Evolutionary conservation across 106 monocot genomes (phyloP), one percentile per base, ranked within the genome.

Genomic region (Dioscorea zingiberensis): DNA sequence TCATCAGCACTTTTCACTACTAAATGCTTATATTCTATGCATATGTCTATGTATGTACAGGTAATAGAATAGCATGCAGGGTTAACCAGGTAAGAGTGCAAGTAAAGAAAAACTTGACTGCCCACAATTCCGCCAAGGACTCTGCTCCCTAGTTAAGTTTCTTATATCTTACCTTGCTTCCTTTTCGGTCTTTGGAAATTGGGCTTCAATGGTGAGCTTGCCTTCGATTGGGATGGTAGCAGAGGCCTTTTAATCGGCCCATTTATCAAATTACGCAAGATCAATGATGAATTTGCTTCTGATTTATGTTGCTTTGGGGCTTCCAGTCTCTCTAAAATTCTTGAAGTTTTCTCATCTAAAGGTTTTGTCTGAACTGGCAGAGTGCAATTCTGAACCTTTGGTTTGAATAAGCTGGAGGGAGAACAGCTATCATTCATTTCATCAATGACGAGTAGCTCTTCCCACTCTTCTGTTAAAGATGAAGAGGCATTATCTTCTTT

Each of bases 311-410:
- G 79, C 55, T 77, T 86, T 12, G 87, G 90, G 7, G 64, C 71
- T 63, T 94, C 90, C 58, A 94, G 70, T 63, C 90, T 89, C 67
- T 94, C 94, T 8, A 94, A 73, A 71, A 90, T 94, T 67, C 73
- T 89, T 32, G 73, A 79, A 24, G 89, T 94, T 45, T 84, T 84
- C 47, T 86, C 86, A 64, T 86, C 83, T 14, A 93, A 48, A 30
- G 71, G 69, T 72, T 67, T 78, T 26, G 38, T 62, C 27, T 71
- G 67, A 24, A 71, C 55, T 38, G 32, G 16, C 7, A 65, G 32
- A 12, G 44, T 57, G 1, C 38, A 45, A 54, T 26, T 68, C 30
- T 65, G 68, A 48, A 59, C 3, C 47, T 70, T 69, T 21, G 69
- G 47, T 57, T 48, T 58, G 22, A 75, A 56, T 63, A 59, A 45